These are phyloP conservation scores for Pythium angustatum DNA, from an alignment of 352 stramenopile species.

Conservation along the genomic window DNA sequence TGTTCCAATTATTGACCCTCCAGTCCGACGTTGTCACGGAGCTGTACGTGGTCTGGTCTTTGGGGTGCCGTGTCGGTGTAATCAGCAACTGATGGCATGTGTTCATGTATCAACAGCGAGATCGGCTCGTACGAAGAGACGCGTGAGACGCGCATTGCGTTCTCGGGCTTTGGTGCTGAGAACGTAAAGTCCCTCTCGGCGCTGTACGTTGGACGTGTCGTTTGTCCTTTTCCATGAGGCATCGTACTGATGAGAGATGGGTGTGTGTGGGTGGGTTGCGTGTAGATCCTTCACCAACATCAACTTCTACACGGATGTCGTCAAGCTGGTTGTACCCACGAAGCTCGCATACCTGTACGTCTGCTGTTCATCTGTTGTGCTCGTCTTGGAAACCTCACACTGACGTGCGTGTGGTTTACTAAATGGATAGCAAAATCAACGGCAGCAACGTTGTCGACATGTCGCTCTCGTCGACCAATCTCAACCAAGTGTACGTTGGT, in stretches of 20 bases:
- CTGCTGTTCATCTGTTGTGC: not conserved
- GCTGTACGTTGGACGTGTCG: conserved; percentile 1
- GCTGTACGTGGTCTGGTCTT: conserved; percentile 19
- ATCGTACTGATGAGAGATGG: too few relatives aligned
- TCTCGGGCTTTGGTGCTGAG: not conserved
- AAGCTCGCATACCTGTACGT: conserved; percentile 34
- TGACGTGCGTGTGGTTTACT: too few relatives aligned
- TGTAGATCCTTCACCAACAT: conserved; percentile 33
- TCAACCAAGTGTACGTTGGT: conserved; percentile 24
- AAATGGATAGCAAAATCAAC: conserved; percentile 31
- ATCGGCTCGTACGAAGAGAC: conserved; percentile 2
- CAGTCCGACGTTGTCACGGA: not conserved
- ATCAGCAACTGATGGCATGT: not conserved
- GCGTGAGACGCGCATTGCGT: not conserved
- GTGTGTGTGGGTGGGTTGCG: not conserved
- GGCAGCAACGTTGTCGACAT: conserved; percentile 27
- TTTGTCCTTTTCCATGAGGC: not conserved
- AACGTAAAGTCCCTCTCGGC: conserved; percentile 5
- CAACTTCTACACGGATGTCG: conserved; percentile 19
- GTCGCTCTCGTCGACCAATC: not conserved
- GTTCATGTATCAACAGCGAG: not conserved
- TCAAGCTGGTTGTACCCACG: conserved; percentile 21
- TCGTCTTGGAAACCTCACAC: too few relatives aligned
- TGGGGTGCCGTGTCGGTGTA: not conserved
- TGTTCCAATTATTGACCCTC: not conserved